Evolutionary conservation across 371 early-diverging fungal species (phyloP).

Genomic region (Mortierella polycephala): DNA sequence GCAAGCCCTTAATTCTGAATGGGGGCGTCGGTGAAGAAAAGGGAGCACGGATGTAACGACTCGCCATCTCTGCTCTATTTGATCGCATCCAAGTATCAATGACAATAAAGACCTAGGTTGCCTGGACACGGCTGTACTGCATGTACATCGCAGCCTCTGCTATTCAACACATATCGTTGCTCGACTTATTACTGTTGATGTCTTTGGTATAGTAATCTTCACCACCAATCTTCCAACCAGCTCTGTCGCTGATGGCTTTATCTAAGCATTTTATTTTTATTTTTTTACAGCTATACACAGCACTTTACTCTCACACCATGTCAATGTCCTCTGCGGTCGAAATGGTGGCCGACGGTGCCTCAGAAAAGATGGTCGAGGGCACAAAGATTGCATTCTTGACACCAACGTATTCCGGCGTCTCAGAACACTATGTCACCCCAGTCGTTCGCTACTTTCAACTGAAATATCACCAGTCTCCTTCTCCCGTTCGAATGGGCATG

Average conservation of each 20-base stretch:
- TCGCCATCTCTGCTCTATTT: background rate
- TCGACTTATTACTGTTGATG: no score
- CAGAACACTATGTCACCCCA: constrained; percentile 1
- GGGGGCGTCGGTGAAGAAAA: constrained; percentile 51
- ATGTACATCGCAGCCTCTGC: no score
- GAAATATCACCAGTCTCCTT: constrained; percentile 3
- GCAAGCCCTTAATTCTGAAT: constrained; percentile 35
- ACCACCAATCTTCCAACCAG: no score
- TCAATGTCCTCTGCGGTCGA: background rate
- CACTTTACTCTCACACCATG: background rate
- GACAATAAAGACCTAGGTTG: background rate
- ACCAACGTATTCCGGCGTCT: background rate
- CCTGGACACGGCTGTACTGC: no score
- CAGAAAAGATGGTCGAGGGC: constrained; percentile 1
- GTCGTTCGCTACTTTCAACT: background rate
- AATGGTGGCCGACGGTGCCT: background rate
- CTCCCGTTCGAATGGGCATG: background rate
- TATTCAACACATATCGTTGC: no score
- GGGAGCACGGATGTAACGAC: constrained; percentile 39
- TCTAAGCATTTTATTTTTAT: no score
- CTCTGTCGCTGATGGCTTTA: no score
- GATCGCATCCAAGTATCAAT: background rate
- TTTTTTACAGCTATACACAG: no score
- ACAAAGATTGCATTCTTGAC: background rate
- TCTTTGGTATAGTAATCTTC: no score